A percentile compares a stretch with the other conserved stretches of the same genome.
Conservation (phyloP, 805 yeast species). For the Zygosaccharomyces rouxii region DNA sequence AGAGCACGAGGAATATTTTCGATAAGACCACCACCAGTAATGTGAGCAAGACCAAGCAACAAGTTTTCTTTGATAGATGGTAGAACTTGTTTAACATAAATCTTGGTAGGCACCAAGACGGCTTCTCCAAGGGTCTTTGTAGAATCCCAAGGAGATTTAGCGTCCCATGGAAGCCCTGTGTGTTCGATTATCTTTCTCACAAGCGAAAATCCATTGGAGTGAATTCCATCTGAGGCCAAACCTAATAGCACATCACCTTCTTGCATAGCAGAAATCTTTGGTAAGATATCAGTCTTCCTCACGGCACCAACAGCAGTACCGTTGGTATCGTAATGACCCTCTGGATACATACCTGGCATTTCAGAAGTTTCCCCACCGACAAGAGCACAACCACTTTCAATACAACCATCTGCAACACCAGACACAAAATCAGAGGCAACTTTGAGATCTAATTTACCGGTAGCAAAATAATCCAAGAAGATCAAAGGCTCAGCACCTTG, state of each 20-base stretch:
- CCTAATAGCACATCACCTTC: conserved; percentile 84
- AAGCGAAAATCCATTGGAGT: conserved; percentile 93
- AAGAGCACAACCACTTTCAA: conserved; percentile 90
- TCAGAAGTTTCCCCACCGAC: conserved; percentile 99
- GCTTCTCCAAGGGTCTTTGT: conserved; percentile 76
- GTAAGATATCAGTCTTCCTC: conserved; percentile 65
- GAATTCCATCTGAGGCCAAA: conserved; percentile 85
- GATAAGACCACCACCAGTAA: conserved; percentile 97
- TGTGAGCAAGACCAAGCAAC: conserved; percentile 87
- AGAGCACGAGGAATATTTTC: conserved; percentile 95
- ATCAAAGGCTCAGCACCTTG: conserved; percentile 98
- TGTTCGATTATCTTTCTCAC: conserved; percentile 87
- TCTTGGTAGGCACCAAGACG: conserved; percentile 82
- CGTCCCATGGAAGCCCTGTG: conserved; percentile 64
- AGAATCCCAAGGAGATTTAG: conserved; percentile 80
- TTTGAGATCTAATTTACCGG: conserved; percentile 80
- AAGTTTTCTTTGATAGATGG: conserved; percentile 64
- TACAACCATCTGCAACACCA: conserved; percentile 97
- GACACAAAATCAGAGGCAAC: conserved; percentile 84
- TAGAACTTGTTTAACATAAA: conserved; percentile 87
- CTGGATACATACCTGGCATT: conserved; percentile 98
- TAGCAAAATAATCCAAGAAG: conserved; percentile 94
- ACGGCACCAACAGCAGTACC: conserved; percentile 99
- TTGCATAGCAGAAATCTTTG: conserved; percentile 61
- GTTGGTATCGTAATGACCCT: conserved; percentile 94